phyloP scores from a whole-genome alignment of 2,329 filamentous ascomycete species.

The Calonectria henricotiae region DNA sequence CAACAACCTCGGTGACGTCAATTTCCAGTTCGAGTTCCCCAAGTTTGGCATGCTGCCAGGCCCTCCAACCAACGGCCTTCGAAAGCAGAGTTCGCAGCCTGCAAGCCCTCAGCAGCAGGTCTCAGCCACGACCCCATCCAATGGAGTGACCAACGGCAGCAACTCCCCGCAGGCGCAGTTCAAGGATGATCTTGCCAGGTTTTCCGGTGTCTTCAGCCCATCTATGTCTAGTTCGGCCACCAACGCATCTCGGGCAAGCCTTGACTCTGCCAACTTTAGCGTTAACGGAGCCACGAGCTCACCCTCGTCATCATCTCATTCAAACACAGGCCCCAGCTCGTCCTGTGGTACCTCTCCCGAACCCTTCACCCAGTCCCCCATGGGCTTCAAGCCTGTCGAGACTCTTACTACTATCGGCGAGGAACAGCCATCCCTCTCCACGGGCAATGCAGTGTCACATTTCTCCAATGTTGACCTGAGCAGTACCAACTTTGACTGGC shows the following conservation, averaged over 20 bases:
- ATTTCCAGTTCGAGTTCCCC: constrained; percentile 96
- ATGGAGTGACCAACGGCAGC: constrained; percentile 52
- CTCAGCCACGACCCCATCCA: constrained; percentile 50
- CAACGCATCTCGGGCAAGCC: constrained; percentile 66
- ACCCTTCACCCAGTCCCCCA: constrained; percentile 80
- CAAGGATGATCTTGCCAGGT: constrained; percentile 70
- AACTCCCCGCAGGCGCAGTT: constrained; percentile 51
- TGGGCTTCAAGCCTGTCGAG: constrained; percentile 76
- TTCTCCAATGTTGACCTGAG: constrained; percentile 61
- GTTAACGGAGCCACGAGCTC: constrained; percentile 73
- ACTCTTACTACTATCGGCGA: constrained; percentile 77
- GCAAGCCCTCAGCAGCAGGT: constrained; percentile 54
- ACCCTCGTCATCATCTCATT: constrained; percentile 76
- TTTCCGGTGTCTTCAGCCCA: constrained; percentile 74
- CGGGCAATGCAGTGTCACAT: constrained; percentile 56
- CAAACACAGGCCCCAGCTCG: constrained; percentile 73
- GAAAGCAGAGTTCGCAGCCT: constrained; percentile 54
- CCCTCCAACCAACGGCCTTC: constrained; percentile 55
- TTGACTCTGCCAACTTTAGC: constrained; percentile 68
- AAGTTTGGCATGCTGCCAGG: constrained; percentile 86
- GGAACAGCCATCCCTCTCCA: constrained; percentile 68
- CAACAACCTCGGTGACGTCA: constrained; percentile 79
- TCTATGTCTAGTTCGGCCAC: constrained; percentile 64
- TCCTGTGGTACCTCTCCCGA: constrained; percentile 86
- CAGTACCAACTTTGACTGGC: constrained; percentile 78